Percentiles rank a stretch among this genome's conserved stretches.
Evolutionary conservation across 148 eudicot genomes (phyloP).

Genomic region (Amaranthus hypochondriacus): DNA sequence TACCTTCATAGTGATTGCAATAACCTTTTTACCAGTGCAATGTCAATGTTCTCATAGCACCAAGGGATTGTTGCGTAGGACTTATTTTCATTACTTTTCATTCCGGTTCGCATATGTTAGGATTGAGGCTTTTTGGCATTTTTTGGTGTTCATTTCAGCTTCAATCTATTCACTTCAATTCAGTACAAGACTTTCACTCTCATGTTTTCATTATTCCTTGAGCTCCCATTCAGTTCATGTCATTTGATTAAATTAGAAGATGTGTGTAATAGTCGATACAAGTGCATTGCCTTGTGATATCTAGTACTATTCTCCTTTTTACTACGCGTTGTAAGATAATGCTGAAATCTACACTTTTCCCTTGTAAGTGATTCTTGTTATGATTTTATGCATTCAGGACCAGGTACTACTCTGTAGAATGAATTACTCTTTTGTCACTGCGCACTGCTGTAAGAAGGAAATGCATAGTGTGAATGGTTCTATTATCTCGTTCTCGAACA

Average conservation of each 20-base stretch:
- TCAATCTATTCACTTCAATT: too few species aligned
- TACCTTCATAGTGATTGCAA: neutral
- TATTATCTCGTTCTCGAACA: constrained; percentile 13
- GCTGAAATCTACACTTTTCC: neutral
- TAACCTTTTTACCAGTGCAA: neutral
- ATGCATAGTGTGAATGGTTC: constrained; percentile 11
- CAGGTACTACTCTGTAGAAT: constrained; percentile 17
- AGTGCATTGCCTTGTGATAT: neutral
- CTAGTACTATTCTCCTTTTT: neutral
- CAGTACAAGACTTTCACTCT: too few species aligned
- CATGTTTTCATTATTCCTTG: too few species aligned
- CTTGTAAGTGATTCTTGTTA: neutral
- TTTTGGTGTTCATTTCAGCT: too few species aligned
- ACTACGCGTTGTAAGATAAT: neutral
- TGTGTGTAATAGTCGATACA: too few species aligned
- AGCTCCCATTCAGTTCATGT: too few species aligned
- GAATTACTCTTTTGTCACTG: constrained; percentile 16
- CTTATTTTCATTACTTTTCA: too few species aligned
- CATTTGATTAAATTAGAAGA: too few species aligned
- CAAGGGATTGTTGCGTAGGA: neutral
- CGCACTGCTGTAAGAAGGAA: constrained; percentile 20
- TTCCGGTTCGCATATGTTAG: too few species aligned
- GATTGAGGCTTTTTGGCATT: too few species aligned
- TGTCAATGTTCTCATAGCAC: neutral
- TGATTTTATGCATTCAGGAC: constrained; percentile 24